Percentiles rank a stretch among this genome's conserved stretches.
phyloP scores from a whole-genome alignment of 495 filamentous ascomycete genomes.

The Achaetomiella virescens region DNA sequence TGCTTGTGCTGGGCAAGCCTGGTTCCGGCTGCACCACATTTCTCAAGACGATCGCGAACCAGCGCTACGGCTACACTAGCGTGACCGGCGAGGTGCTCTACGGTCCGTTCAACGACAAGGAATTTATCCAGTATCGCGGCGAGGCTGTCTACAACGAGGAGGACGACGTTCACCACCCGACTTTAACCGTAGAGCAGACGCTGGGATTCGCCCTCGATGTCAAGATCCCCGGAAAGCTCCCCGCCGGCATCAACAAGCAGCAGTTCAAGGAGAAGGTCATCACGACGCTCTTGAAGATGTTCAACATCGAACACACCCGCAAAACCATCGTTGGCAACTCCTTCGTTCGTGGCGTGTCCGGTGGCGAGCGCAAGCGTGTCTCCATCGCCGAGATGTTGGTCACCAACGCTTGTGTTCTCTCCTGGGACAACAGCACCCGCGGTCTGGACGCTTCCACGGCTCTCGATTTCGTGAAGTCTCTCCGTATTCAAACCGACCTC shows the following conservation, averaged over 20 bases:
- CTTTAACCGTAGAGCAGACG: slow-evolving; percentile 77
- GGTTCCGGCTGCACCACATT: slow-evolving; percentile 87
- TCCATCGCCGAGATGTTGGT: slow-evolving; percentile 68
- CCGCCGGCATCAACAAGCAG: slow-evolving; percentile 55
- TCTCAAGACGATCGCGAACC: slow-evolving; percentile 77
- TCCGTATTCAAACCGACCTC: slow-evolving; percentile 71
- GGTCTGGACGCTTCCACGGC: slow-evolving; percentile 81
- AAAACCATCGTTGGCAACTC: slow-evolving; percentile 77
- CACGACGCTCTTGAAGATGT: slow-evolving; percentile 70
- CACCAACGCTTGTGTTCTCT: slow-evolving; percentile 63
- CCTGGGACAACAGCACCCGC: slow-evolving; percentile 81
- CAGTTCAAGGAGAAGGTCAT: slow-evolving; percentile 69
- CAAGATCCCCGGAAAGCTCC: slow-evolving; percentile 69
- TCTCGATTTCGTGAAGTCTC: slow-evolving; percentile 63
- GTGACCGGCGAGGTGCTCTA: slow-evolving; percentile 76
- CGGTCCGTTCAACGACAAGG: slow-evolving; percentile 56
- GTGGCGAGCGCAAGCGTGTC: slow-evolving; percentile 76
- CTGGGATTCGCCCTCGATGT: slow-evolving; percentile 77
- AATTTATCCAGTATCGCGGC: slow-evolving; percentile 63
- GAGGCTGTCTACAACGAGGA: slow-evolving; percentile 85
- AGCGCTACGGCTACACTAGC: slow-evolving; percentile 69
- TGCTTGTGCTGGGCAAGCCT: slow-evolving; percentile 79
- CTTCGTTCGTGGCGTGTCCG: slow-evolving; percentile 77
- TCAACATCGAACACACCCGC: slow-evolving; percentile 78
- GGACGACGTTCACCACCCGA: slow-evolving; percentile 75